Evolutionary conservation across 208 protist genomes (phyloP), one percentile per base, ranked within the genome.

Genomic region (Endotrypanum monterogeii): DNA sequence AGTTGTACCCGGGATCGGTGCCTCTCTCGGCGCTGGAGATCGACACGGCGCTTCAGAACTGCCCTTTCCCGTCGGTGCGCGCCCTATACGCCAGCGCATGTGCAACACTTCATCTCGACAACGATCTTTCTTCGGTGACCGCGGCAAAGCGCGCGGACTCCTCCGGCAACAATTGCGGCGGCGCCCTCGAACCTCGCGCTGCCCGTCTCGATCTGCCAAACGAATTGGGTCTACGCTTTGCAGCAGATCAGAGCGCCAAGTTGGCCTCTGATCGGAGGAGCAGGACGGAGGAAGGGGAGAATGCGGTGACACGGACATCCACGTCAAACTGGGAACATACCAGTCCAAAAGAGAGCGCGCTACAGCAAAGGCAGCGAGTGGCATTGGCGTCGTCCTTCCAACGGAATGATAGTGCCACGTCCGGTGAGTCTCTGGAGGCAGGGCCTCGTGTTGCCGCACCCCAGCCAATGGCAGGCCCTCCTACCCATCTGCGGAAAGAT

Each of bases 21-120:
- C 58, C 71, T 41, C 74, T 83, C 44, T 65, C 78, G 1, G 79
- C 66, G 32, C 66, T 73, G 11, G 83, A 84, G 11, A 79, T 88
- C 32, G 73, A 88, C 18, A 32, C 44, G 14, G 76, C 66, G 3
- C 63, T 90, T 48, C 35, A 50, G 8, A 39, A 56, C 25, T 90
- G 39, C 58, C 30, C 25, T 2, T 85, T 77, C 57, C 56, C 71
- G 0, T 35, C 71, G 25, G 39, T 85, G 73, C 71, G 72, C 8
- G 61, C 48, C 48, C 25, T 81, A 12, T 77, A 85, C 73, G 71
- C 63, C 16, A 28, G 41, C 0, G 46, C 71, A 16, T 79, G 73
- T 60, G n/a, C 62, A 0, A 48, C 69, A 18, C 63, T 73, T n/a
- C 65, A 62, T 51, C 37, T 76, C 9, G 44, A 32, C 55, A 41